phyloP scores from a whole-genome alignment of 805 yeast genomes.

The Nakazawaea pomicola region DNA sequence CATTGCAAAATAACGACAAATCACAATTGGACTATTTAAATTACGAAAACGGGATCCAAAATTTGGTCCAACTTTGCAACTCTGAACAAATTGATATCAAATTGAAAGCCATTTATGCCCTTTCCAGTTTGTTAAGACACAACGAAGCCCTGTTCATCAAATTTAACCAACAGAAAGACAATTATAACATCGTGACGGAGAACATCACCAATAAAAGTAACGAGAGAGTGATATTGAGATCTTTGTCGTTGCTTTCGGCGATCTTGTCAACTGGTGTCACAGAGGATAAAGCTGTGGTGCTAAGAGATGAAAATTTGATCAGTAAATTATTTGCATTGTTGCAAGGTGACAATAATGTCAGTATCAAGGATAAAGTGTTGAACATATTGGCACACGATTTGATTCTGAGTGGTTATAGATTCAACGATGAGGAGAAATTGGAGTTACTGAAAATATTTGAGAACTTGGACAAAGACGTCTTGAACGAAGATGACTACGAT shows the following conservation, averaged over 20 bases:
- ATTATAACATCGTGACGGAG: constrained; percentile 13
- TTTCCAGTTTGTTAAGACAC: constrained; percentile 71
- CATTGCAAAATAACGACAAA: constrained; percentile 84
- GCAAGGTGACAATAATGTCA: constrained; percentile 33
- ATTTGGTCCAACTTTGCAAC: constrained; percentile 34
- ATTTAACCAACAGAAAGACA: constrained; percentile 48
- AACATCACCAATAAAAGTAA: constrained; percentile 13
- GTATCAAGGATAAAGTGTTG: constrained; percentile 53
- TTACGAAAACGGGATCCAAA: constrained; percentile 37
- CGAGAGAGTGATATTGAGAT: constrained; percentile 45
- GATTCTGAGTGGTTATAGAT: constrained; percentile 37
- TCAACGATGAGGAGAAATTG: constrained; percentile 36
- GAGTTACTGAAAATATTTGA: constrained; percentile 32
- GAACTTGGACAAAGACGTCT: constrained; percentile 39
- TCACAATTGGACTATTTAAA: constrained; percentile 64
- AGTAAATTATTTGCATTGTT: constrained; percentile 29
- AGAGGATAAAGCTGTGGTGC: constrained; percentile 31
- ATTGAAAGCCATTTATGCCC: constrained; percentile 71
- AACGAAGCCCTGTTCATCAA: constrained; percentile 46
- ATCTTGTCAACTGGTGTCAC: constrained; percentile 48
- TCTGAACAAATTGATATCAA: constrained; percentile 29
- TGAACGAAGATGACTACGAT: constrained; percentile 51
- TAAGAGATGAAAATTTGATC: constrained; percentile 32
- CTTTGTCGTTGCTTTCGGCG: constrained; percentile 55
- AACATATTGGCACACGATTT: constrained; percentile 41